Evolutionary conservation across 2,329 filamentous ascomycete species (phyloP).

Genomic region (Paecilomyces sp.): DNA sequence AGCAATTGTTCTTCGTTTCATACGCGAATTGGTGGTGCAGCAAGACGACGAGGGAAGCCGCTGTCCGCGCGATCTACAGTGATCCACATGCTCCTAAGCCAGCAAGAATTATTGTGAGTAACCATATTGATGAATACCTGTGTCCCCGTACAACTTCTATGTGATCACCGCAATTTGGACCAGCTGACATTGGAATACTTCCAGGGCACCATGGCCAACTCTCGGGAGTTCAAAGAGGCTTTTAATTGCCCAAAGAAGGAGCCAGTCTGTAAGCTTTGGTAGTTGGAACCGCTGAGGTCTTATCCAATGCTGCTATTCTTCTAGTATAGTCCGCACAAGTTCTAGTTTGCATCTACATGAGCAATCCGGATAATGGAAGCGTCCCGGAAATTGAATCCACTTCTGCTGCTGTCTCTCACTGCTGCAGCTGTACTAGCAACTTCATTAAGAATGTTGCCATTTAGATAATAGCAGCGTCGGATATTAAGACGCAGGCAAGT

Average conservation of each 20-base stretch:
- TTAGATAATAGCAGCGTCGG: no score
- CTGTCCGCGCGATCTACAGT: constrained; percentile 51
- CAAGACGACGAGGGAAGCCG: constrained; percentile 53
- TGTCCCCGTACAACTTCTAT: neutral
- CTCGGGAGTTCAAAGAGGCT: constrained; percentile 58
- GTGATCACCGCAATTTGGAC: constrained; percentile 1
- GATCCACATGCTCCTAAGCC: constrained; percentile 61
- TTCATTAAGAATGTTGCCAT: no score
- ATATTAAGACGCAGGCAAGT: no score
- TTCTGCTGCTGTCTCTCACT: neutral
- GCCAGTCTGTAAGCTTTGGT: constrained; percentile 66
- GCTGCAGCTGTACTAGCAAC: neutral
- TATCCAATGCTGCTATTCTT: neutral
- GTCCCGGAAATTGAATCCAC: neutral
- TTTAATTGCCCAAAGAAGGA: constrained; percentile 60
- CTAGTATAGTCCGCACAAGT: neutral
- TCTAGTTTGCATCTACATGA: neutral
- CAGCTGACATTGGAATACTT: neutral
- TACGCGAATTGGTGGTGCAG: constrained; percentile 62
- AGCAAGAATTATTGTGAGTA: constrained; percentile 47
- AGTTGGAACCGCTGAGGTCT: constrained; percentile 9
- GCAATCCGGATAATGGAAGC: neutral
- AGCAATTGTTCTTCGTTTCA: constrained; percentile 63
- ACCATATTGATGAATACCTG: neutral
- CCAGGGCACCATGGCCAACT: constrained; percentile 59